phyloP scores from a whole-genome alignment of 225 moss, liverwort and hornwort genomes.

The Climacium dendroides region DNA sequence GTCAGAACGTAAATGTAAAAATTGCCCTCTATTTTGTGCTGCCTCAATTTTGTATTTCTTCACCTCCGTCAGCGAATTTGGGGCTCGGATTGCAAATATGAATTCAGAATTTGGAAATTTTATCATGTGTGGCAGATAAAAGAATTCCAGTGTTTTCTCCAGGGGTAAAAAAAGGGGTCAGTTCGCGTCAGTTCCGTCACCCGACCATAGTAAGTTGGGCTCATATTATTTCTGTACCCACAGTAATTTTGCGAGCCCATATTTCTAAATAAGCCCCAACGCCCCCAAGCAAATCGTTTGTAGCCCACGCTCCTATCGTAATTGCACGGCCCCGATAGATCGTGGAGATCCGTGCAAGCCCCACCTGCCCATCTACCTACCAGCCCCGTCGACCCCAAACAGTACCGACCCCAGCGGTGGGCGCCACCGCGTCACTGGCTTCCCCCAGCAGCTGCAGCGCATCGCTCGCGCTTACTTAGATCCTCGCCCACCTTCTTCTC shows the following conservation, averaged over 20 bases:
- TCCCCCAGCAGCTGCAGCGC: slow-evolving; percentile 1
- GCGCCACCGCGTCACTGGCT: neutral
- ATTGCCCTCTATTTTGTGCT: too few relatives aligned
- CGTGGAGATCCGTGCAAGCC: neutral
- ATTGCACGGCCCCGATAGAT: neutral
- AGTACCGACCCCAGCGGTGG: neutral
- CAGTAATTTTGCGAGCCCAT: neutral
- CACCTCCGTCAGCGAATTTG: too few relatives aligned
- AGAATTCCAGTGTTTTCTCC: too few relatives aligned
- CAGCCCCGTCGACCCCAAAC: neutral
- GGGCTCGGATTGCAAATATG: too few relatives aligned
- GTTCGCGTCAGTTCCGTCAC: too few relatives aligned
- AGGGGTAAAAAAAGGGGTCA: too few relatives aligned
- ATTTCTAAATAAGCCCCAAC: neutral
- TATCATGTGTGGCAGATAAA: too few relatives aligned
- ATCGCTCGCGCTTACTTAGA: slow-evolving; percentile 16
- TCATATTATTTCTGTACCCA: neutral
- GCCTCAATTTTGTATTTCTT: too few relatives aligned
- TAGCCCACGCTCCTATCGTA: neutral
- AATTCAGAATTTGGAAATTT: too few relatives aligned
- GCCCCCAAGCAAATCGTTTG: neutral
- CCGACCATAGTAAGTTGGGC: neutral
- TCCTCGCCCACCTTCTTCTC: neutral
- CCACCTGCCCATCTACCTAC: neutral
- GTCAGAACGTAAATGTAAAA: too few relatives aligned